Conservation (phyloP, 1,284 basidiomycete species). For the Vanrija sp. region DNA sequence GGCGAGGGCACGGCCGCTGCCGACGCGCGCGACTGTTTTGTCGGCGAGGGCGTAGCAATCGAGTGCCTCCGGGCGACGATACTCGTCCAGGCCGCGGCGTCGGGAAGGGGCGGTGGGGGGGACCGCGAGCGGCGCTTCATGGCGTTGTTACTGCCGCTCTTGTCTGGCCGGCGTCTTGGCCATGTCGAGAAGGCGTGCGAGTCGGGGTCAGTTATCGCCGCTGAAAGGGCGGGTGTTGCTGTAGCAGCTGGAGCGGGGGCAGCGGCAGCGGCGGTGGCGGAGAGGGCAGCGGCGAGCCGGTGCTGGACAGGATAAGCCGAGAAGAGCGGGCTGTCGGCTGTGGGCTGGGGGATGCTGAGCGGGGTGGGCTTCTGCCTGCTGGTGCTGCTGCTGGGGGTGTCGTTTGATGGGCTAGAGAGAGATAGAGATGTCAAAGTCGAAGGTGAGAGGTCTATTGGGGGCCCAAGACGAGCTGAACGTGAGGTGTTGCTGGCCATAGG, state of each 20-base stretch:
- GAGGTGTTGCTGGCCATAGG: too few species aligned
- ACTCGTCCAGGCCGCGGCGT: too few species aligned
- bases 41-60: too few species aligned
- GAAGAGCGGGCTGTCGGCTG: slow-evolving; percentile 36
- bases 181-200: too few species aligned
- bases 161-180: neutral
- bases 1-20: too few species aligned
- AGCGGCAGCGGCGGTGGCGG: slow-evolving; percentile 26
- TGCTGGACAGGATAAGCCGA: slow-evolving; percentile 28
- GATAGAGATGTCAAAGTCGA: too few species aligned
- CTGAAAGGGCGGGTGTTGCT: neutral
- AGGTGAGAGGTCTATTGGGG: too few species aligned
- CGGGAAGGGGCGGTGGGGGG: too few species aligned
- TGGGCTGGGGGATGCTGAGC: slow-evolving; percentile 23
- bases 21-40: too few species aligned
- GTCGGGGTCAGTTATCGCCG: neutral
- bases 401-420: neutral
- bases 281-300: slow-evolving; percentile 16
- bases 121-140: too few species aligned
- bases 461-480: too few species aligned
- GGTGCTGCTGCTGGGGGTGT: neutral
- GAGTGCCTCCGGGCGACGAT: too few species aligned
- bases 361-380: neutral
- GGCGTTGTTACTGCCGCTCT: neutral
- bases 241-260: slow-evolving; percentile 6